Evolutionary conservation across 805 yeast species (phyloP).

Genomic region (Scheffersomyces amazonensis): DNA sequence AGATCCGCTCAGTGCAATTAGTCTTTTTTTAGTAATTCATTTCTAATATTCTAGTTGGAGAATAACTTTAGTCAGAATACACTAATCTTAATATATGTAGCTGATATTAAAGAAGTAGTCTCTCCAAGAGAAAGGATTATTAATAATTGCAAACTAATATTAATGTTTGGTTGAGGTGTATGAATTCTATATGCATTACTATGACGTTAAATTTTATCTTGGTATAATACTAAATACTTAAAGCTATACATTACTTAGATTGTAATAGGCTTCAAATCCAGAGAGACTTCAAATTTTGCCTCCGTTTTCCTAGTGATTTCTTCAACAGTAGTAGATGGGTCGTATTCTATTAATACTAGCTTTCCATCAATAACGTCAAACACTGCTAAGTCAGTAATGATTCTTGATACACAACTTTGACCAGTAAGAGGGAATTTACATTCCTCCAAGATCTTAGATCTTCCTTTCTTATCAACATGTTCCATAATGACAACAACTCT

Average conservation of each 20-base stretch:
- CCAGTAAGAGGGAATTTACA: conserved; percentile 52
- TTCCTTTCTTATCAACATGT: conserved; percentile 46
- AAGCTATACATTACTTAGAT: background rate
- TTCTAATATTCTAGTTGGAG: too few species aligned
- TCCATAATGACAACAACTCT: conserved; percentile 47
- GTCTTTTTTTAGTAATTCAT: too few species aligned
- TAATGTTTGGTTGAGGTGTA: too few species aligned
- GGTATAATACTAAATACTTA: background rate
- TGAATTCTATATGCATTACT: background rate
- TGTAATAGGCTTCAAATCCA: conserved; percentile 13
- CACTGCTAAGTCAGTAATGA: conserved; percentile 48
- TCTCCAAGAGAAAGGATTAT: too few species aligned
- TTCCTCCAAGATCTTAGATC: conserved; percentile 42
- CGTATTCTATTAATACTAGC: conserved; percentile 40
- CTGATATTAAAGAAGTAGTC: too few species aligned
- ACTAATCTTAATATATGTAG: too few species aligned
- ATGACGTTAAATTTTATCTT: background rate
- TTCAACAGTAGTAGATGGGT: conserved; percentile 35
- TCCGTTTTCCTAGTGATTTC: conserved; percentile 39
- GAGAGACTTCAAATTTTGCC: conserved; percentile 37
- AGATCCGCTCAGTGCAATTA: too few species aligned
- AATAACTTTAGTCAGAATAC: too few species aligned
- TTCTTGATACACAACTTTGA: conserved; percentile 39
- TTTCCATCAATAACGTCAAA: conserved; percentile 40
- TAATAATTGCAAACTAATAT: too few species aligned